Evolutionary conservation across 129 eudicot species (phyloP), one percentile per base, ranked within the genome.

Genomic region (Daucus carota): DNA sequence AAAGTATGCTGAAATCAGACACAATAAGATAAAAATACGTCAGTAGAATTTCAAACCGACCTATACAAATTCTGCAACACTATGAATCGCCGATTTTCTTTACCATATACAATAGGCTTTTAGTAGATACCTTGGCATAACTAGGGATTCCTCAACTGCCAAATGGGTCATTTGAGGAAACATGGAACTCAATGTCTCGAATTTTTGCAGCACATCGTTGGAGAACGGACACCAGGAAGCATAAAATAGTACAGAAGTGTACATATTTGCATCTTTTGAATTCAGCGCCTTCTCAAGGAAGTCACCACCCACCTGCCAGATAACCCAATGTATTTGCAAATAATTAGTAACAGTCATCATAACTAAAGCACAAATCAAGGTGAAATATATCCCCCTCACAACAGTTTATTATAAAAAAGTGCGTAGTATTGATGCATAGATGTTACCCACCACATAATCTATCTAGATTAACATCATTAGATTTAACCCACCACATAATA

Each of bases 181-280:
- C 88, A 88, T 82, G 41, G 85, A 86, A 82, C 93, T 84, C 62
- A 88, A 78, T 28, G 70, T 73, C n/a, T 80, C 75, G 46, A 83
- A 88, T 44, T 72, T 81, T 5, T 73, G 70, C 52, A 59, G 65
- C 34, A 60, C 72, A 33, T 42, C 32, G 40, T 60, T 69, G 40
- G 93, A 88, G 81, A 88, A 86, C 0, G 90, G 88, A 79, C 90
- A 88, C 83, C 84, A 84, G 43, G 88, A 79, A 24, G 84, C 90
- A 84, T 86, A 86, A 57, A 88, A 86, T 1, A 88, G 80, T 20
- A 88, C 82, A n/a, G 88, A 80, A 60, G 79, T 63, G 32, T 79
- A 80, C 26, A 40, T 77, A 73, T 84, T 76, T 16, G 43, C 75
- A 74, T 48, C 60, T 20, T 20, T 77, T 17, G 85, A 77, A 63